Conservation (phyloP, 495 filamentous ascomycete genomes). For the Tetracladium setigerum region DNA sequence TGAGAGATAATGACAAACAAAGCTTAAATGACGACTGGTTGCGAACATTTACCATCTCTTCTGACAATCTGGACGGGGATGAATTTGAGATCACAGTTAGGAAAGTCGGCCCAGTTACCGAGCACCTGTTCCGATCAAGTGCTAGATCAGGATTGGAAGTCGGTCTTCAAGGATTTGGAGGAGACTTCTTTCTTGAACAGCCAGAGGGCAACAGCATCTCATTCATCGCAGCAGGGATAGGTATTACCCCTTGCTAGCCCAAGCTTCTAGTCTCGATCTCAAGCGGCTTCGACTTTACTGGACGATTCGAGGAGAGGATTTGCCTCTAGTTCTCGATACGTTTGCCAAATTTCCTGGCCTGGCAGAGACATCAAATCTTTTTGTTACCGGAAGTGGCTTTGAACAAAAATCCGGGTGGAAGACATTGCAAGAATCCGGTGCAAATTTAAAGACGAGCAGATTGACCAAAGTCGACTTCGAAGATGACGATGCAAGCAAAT, state of each 20-base stretch:
- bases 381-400: slow-evolving; percentile 45
- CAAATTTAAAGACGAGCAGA: slow-evolving; percentile 38
- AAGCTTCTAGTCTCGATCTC: slow-evolving; percentile 42
- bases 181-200: slow-evolving; percentile 50
- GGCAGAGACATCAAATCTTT: slow-evolving; percentile 45
- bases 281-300: slow-evolving; percentile 45
- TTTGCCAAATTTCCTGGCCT: slow-evolving; percentile 46
- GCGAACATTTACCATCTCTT: slow-evolving; percentile 73
- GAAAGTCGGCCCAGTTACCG: slow-evolving; percentile 58
- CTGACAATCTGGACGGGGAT: slow-evolving; percentile 28
- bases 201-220: slow-evolving; percentile 23
- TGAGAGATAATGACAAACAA: slow-evolving; percentile 69
- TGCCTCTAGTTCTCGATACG: slow-evolving; percentile 52
- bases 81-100: slow-evolving; percentile 67
- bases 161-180: slow-evolving; percentile 64
- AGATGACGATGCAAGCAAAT: slow-evolving; percentile 36
- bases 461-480: slow-evolving; percentile 48
- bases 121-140: slow-evolving; percentile 52
- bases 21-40: slow-evolving; percentile 78
- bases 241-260: slow-evolving; percentile 73
- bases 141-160: slow-evolving; percentile 49
- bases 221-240: slow-evolving; percentile 72
- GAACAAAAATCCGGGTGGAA: slow-evolving; percentile 21
- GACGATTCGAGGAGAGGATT: slow-evolving; percentile 53
- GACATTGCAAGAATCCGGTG: slow-evolving; percentile 26